Evolutionary conservation across 768 basidiomycete genomes (phyloP).

Genomic region (Mycena kentingensis): DNA sequence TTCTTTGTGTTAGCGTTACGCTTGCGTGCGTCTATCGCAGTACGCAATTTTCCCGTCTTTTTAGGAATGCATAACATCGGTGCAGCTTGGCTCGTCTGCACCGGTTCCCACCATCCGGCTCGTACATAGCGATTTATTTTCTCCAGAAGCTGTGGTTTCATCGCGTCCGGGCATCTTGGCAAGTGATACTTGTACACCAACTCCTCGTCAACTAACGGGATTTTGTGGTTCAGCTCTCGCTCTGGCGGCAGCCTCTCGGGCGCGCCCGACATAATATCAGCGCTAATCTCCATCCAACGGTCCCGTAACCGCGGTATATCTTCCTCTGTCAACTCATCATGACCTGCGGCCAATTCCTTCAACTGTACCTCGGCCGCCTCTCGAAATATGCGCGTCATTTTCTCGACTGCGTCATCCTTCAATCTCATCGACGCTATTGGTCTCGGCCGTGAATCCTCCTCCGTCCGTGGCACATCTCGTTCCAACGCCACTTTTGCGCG

Average conservation of each 20-base stretch:
- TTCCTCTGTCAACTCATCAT: neutral
- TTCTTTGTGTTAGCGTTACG: conserved; percentile 44
- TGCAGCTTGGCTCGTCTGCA: conserved; percentile 26
- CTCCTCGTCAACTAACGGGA: conserved; percentile 37
- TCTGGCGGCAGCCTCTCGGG: conserved; percentile 33
- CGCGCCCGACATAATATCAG: conserved; percentile 28
- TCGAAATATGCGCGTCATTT: neutral
- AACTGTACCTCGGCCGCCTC: neutral
- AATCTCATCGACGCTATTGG: neutral
- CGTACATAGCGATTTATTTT: conserved; percentile 35
- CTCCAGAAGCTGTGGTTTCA: conserved; percentile 30
- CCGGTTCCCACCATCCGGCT: conserved; percentile 39
- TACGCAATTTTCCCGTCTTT: conserved; percentile 35
- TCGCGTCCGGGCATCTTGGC: conserved; percentile 34
- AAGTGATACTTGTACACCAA: conserved; percentile 33
- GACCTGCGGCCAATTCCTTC: neutral
- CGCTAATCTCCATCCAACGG: conserved; percentile 25
- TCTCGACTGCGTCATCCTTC: neutral
- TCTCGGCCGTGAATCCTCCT: neutral
- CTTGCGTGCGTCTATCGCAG: conserved; percentile 36
- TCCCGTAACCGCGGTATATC: conserved; percentile 21
- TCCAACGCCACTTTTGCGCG: neutral
- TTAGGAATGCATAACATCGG: conserved; percentile 38
- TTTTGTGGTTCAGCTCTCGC: conserved; percentile 40
- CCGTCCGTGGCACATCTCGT: neutral